Evolutionary conservation across 176 grass and related monocot species (phyloP), one percentile per base, ranked within the genome.

Genomic region (Lolium perenne): DNA sequence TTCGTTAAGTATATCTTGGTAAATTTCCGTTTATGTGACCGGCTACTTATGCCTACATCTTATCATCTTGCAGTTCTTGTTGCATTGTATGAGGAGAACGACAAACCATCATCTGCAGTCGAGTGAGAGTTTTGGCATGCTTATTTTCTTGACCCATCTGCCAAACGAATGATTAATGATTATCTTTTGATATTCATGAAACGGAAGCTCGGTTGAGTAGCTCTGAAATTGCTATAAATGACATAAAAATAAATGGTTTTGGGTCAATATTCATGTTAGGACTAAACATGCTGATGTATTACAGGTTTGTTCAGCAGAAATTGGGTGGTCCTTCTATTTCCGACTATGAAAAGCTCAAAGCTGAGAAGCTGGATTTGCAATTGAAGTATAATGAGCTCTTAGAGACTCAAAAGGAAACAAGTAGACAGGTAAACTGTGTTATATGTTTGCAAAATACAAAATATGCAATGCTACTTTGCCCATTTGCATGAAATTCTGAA

Each of bases 351-450:
- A 98, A 92, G 53, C 86, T 98, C 72, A 89, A 94, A 80, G 93
- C 96, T 71, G 93, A 98, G 82, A 98, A 94, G 56, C 82, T 95
- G 71, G 96, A 95, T 73, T 71, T 98, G 84, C 92, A 98, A n/a
- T 80, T 92, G 79, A 95, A 95, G 90, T 95, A 95, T 80, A 88
- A 95, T 80, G 88, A 95, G 50, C 96, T 98, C 78, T 48, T 94
- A 35, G 86, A 81, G 45, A 84, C 78, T 65, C 96, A 98, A 50
- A 91, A 81, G 87, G 92, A 94, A 72, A 88, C 90, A 88, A 92
- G 86, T 80, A 92, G 88, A 92, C 84, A 98, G 91, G 96, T 98
- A 86, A 80, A 11, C 12, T 17, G 43, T 73, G 80, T 64, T 82
- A 22, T 48, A 7, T 83, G 8, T 85, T 25, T 20, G 25, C 12